These are phyloP conservation scores for Ganoderma lingzhi DNA, from an alignment of 1,284 basidiomycete genomes.

Conservation along the genomic window DNA sequence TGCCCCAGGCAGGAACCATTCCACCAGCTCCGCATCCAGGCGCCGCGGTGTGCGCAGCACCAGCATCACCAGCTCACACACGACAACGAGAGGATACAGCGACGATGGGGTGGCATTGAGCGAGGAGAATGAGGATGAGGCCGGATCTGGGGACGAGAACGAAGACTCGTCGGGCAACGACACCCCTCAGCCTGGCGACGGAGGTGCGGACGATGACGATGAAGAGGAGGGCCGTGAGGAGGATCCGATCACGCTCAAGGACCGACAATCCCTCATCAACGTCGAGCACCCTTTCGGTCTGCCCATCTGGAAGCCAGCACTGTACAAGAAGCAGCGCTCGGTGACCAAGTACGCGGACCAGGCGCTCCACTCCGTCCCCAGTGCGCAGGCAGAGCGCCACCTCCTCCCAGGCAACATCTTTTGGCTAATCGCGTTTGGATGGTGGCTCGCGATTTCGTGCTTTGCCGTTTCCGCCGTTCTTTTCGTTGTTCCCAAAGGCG, in stretches of 20 bases:
- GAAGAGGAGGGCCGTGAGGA: slow-evolving; percentile 59
- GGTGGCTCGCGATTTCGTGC: slow-evolving; percentile 89
- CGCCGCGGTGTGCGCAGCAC: slow-evolving; percentile 60
- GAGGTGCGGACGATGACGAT: slow-evolving; percentile 38
- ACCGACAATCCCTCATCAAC: slow-evolving; percentile 98
- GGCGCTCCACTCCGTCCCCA: slow-evolving; percentile 92
- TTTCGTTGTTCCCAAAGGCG: slow-evolving; percentile 81
- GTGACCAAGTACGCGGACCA: slow-evolving; percentile 97
- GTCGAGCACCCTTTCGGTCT: slow-evolving; percentile 99
- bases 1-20: slow-evolving; percentile 48
- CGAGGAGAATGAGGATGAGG: slow-evolving; percentile 49
- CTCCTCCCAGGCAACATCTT: slow-evolving; percentile 92
- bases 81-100: slow-evolving; percentile 50
- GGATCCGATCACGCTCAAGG: slow-evolving; percentile 94
- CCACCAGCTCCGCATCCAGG: slow-evolving; percentile 55
- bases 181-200: slow-evolving; percentile 31
- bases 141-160: slow-evolving; percentile 38
- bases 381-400: slow-evolving; percentile 91
- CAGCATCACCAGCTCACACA: slow-evolving; percentile 65
- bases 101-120: slow-evolving; percentile 55
- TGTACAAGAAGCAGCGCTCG: slow-evolving; percentile 98
- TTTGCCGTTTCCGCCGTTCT: slow-evolving; percentile 74
- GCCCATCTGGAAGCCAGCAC: slow-evolving; percentile 99
- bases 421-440: slow-evolving; percentile 89
- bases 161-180: slow-evolving; percentile 27